phyloP scores from a whole-genome alignment of 495 filamentous ascomycete genomes.

The Tuber aestivum region DNA sequence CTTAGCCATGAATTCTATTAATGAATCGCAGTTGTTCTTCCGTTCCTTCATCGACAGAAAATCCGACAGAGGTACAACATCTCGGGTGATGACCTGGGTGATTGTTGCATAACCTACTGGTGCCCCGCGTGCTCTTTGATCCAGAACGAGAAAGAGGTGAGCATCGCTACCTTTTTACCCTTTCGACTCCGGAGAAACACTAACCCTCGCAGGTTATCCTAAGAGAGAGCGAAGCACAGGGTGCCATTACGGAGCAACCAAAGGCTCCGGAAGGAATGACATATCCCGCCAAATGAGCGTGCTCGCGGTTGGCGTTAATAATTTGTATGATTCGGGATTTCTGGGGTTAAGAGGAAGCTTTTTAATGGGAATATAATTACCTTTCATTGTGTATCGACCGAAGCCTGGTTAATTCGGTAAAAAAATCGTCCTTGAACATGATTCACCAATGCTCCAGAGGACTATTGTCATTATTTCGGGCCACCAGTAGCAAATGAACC shows the following conservation, averaged over 20 bases:
- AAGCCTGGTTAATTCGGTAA: too few species aligned
- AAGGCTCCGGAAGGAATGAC: neutral
- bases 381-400: too few species aligned
- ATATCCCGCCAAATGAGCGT: neutral
- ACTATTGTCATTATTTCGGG: neutral
- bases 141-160: conserved; percentile 1
- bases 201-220: neutral
- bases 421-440: too few species aligned
- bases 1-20: neutral
- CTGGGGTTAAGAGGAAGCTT: neutral
- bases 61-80: conserved; percentile 1
- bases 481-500: neutral
- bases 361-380: conserved; percentile 7
- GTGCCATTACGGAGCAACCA: neutral
- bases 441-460: neutral
- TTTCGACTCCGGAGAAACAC: neutral
- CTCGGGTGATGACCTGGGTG: neutral
- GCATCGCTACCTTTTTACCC: neutral
- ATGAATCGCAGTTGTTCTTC: neutral
- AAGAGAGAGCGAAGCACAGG: neutral
- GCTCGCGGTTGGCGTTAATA: neutral
- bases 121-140: neutral
- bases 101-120: neutral
- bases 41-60: neutral
- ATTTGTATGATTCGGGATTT: neutral